A percentile compares a stretch with the other conserved stretches of the same genome.
Conservation (phyloP, 108 stramenopile genomes). For the Chaetoceros tenuissimus region DNA sequence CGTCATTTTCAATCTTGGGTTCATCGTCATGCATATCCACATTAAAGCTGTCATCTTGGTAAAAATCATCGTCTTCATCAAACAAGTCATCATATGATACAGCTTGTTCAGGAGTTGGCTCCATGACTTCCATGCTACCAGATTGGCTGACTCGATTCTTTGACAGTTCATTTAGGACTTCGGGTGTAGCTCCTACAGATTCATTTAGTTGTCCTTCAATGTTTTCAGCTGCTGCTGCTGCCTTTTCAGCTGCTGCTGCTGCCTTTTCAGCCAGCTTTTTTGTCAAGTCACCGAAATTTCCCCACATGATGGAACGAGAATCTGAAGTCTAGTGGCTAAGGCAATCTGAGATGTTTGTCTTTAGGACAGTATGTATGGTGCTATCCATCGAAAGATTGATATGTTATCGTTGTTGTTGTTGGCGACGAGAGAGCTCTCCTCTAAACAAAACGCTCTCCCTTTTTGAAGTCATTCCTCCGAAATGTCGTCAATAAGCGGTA, state of each 20-base stretch:
- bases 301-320: slow-evolving; percentile 1
- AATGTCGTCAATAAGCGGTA: too few relatives aligned
- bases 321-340: too few relatives aligned
- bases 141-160: not conserved
- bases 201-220: slow-evolving; percentile 1
- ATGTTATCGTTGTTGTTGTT: too few relatives aligned
- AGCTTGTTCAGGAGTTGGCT: not conserved
- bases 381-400: too few relatives aligned
- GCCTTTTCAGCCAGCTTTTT: not conserved
- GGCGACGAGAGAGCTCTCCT: too few relatives aligned
- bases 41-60: not conserved
- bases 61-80: not conserved
- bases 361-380: too few relatives aligned
- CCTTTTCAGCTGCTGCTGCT: not conserved
- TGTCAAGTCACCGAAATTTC: not conserved
- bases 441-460: too few relatives aligned
- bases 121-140: not conserved
- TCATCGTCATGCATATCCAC: not conserved
- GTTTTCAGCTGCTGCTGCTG: not conserved
- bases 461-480: too few relatives aligned
- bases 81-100: not conserved
- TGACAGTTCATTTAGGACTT: not conserved
- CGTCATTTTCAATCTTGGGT: too few relatives aligned
- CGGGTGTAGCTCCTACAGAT: not conserved
- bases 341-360: too few relatives aligned